These are phyloP conservation scores for Phialophora expanda DNA, from an alignment of 2,329 filamentous ascomycete genomes.

Conservation along the genomic window DNA sequence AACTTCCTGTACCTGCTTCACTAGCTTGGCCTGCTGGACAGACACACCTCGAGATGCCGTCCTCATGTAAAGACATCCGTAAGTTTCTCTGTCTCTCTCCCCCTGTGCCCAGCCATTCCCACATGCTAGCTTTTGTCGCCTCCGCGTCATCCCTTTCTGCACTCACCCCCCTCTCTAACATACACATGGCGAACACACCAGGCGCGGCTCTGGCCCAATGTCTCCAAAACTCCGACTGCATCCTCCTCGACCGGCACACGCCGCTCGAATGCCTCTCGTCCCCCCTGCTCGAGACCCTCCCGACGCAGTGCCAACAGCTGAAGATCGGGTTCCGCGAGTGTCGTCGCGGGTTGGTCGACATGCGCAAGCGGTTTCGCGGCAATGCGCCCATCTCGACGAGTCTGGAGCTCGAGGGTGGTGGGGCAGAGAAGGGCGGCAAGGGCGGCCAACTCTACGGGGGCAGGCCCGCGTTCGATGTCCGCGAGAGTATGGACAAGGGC, in stretches of 20 bases:
- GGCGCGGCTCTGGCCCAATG: slow-evolving; percentile 79
- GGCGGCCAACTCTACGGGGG: slow-evolving; percentile 75
- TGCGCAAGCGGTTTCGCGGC: slow-evolving; percentile 96
- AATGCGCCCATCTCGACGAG: slow-evolving; percentile 81
- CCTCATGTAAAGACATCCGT: slow-evolving; percentile 97
- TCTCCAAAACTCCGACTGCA: slow-evolving; percentile 94
- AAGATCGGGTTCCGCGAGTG: slow-evolving; percentile 93
- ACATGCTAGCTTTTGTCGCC: too few species aligned
- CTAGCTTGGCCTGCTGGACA: too few species aligned
- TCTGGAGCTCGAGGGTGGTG: slow-evolving; percentile 63
- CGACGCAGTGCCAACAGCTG: slow-evolving; percentile 87
- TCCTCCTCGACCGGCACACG: slow-evolving; percentile 86
- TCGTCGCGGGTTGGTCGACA: slow-evolving; percentile 95
- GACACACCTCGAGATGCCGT: slow-evolving; percentile 68
- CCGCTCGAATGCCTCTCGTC: slow-evolving; percentile 86
- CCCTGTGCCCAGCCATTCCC: too few species aligned
- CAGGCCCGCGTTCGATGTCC: slow-evolving; percentile 72
- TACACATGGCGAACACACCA: not conserved
- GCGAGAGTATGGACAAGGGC: slow-evolving; percentile 71
- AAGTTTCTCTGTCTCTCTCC: slow-evolving; percentile 49
- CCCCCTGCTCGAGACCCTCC: slow-evolving; percentile 80
- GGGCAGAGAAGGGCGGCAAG: slow-evolving; percentile 42
- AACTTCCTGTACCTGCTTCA: not conserved
- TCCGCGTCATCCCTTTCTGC: too few species aligned
- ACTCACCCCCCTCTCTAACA: not conserved